Percentiles rank a stretch among this genome's conserved stretches.
Conservation (phyloP, 768 basidiomycete species). For the Gloeopeniophorella convolvens region DNA sequence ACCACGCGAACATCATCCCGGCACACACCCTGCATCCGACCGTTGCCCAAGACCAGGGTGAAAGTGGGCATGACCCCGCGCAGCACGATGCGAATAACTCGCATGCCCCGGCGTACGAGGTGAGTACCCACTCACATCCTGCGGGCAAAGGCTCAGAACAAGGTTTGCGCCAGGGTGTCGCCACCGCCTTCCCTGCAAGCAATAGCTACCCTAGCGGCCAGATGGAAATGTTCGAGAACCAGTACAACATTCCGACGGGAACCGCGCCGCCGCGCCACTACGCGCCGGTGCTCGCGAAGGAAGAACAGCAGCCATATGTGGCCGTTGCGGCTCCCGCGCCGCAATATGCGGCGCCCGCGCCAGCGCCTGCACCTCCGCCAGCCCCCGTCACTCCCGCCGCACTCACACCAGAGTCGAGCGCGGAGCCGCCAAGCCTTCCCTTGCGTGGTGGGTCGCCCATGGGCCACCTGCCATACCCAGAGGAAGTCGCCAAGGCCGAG, state of each 20-base stretch:
- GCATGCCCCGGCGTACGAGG: constrained; percentile 7
- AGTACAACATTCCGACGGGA: background rate
- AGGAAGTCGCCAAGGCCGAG: constrained; percentile 4
- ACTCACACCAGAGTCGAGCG: background rate
- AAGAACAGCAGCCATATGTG: background rate
- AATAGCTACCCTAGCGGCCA: background rate
- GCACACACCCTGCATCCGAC: background rate
- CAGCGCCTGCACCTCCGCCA: background rate
- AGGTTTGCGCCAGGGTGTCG: background rate
- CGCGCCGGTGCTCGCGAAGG: background rate
- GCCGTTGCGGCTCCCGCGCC: background rate
- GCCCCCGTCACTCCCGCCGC: no score
- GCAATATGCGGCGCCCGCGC: background rate
- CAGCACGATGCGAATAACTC: background rate
- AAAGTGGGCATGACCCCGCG: constrained; percentile 17
- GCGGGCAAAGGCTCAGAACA: constrained; percentile 1
- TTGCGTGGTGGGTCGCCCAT: constrained; percentile 14
- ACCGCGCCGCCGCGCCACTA: background rate
- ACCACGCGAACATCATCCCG: background rate
- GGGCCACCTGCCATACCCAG: constrained; percentile 18
- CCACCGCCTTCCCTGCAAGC: background rate
- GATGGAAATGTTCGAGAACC: background rate
- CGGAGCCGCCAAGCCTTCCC: background rate
- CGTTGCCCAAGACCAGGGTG: constrained; percentile 13
- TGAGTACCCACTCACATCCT: constrained; percentile 14